Percentiles rank a stretch among this genome's conserved stretches.
Conservation (phyloP, 2,329 filamentous ascomycete species). For the Bipolaris zeicola region DNA sequence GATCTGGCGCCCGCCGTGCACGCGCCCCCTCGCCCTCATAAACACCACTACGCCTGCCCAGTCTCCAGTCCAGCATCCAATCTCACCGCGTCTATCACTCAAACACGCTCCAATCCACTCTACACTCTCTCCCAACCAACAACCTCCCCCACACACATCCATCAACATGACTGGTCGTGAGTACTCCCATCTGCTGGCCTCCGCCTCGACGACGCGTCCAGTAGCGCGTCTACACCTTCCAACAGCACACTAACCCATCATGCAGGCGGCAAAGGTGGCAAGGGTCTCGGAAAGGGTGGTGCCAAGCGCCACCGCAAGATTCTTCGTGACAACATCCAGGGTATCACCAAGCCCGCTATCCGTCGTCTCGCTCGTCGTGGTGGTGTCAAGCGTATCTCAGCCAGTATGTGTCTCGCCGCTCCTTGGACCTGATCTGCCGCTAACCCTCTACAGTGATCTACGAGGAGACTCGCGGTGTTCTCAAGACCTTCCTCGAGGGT, state of each 20-base stretch:
- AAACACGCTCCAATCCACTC: constrained; percentile 10
- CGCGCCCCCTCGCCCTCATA: constrained; percentile 34
- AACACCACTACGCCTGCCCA: constrained; percentile 26
- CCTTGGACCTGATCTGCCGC: constrained; percentile 2
- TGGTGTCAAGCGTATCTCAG: constrained; percentile 60
- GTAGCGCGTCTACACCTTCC: constrained; percentile 17
- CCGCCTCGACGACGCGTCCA: neutral
- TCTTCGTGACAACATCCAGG: constrained; percentile 61
- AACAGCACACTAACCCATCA: constrained; percentile 40
- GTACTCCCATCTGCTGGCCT: constrained; percentile 27
- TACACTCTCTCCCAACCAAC: constrained; percentile 15
- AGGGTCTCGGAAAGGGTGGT: constrained; percentile 61
- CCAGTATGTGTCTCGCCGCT: constrained; percentile 47
- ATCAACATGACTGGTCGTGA: constrained; percentile 54
- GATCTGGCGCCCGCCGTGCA: constrained; percentile 31
- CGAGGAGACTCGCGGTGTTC: constrained; percentile 77
- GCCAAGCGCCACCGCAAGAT: constrained; percentile 63
- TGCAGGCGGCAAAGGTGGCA: constrained; percentile 60
- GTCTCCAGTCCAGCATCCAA: constrained; percentile 25
- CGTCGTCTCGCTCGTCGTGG: constrained; percentile 61
- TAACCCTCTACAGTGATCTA: constrained; percentile 68
- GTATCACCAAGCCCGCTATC: constrained; percentile 61
- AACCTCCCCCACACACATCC: constrained; percentile 27
- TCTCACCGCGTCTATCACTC: constrained; percentile 19
- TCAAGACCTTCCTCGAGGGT: constrained; percentile 78